phyloP scores from a whole-genome alignment of 148 eudicot species.

The Mesembryanthemum crystallinum region DNA sequence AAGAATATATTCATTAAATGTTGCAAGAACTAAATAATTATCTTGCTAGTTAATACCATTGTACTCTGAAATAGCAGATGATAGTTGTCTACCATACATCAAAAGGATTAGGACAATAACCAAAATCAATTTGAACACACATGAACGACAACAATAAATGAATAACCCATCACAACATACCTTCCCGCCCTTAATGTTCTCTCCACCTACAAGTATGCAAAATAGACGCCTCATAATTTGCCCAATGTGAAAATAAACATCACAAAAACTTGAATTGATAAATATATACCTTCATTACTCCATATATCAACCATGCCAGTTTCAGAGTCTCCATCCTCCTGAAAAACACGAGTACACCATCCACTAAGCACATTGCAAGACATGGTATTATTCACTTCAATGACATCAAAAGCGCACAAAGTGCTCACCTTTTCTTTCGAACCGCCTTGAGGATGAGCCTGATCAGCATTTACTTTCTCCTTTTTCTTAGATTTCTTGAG shows the following conservation, averaged over 20 bases:
- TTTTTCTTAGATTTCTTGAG: constrained; percentile 54
- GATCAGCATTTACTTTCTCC: constrained; percentile 7
- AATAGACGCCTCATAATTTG: neutral
- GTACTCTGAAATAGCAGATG: too few relatives aligned
- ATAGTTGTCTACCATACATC: too few relatives aligned
- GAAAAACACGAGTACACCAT: constrained; percentile 14
- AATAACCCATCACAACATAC: constrained; percentile 31
- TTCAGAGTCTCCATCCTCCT: constrained; percentile 48
- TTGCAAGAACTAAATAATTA: neutral
- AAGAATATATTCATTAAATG: neutral
- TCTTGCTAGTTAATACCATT: neutral
- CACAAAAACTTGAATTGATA: constrained; percentile 4
- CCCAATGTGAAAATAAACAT: constrained; percentile 1
- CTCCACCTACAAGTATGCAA: constrained; percentile 38
- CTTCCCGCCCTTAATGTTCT: constrained; percentile 45
- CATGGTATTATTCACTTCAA: neutral
- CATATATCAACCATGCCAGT: constrained; percentile 63
- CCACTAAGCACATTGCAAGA: neutral
- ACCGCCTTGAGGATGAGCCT: constrained; percentile 28
- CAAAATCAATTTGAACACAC: neutral
- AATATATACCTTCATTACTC: constrained; percentile 46
- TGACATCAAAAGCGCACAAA: neutral
- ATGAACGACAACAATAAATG: neutral
- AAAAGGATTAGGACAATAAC: too few relatives aligned
- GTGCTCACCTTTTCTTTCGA: constrained; percentile 37